Evolutionary conservation across 2,329 filamentous ascomycete species (phyloP), one percentile per base, ranked within the genome.

Genomic region (Shiraia sp.): DNA sequence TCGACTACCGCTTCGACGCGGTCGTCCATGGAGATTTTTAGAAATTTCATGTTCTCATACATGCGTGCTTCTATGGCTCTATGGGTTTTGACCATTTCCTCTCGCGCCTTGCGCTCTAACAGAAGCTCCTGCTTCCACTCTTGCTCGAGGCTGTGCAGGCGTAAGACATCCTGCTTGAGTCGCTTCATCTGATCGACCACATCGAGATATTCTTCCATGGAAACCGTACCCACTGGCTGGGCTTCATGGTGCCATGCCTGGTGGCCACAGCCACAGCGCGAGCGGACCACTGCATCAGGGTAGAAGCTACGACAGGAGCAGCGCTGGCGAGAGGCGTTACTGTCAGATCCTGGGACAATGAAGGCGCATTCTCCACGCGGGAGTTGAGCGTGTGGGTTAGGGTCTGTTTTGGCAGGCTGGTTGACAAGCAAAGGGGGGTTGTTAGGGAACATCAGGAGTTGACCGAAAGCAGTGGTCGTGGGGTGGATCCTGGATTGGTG

Each of bases 281-380:
- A 71, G 47, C 65, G 65, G 14, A 70, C 55, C 10, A 61, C 40
- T 8, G 63, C 49, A 36, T 68, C 63, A 4, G 71, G 71, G 10
- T 67, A 69, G 61, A 72, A 76, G 53, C 65, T 68, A 36, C 72
- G 71, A 45, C 73, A 76, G n/a, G 65, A 50, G 52, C 73, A 76
- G 43, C 68, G 68, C 54, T 74, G 61, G 24, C 64, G 61, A 25
- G 52, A 38, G 38, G 47, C 51, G 31, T 45, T 56, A 28, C 34
- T 49, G 10, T 61, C 61, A 15, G 55, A 46, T 24, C 61, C 59
- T 12, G 62, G 55, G 19, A 63, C 40, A 24, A 69, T 58, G 46
- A 67, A 69, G 45, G 57, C 55, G 49, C 68, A 70, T 62, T 70
- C 68, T 55, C 68, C 68, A 10, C 66, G 66, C 13, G 68, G 68